These are phyloP conservation scores for Clarireedia paspali DNA, from an alignment of 2,329 filamentous ascomycete species.

Conservation along the genomic window DNA sequence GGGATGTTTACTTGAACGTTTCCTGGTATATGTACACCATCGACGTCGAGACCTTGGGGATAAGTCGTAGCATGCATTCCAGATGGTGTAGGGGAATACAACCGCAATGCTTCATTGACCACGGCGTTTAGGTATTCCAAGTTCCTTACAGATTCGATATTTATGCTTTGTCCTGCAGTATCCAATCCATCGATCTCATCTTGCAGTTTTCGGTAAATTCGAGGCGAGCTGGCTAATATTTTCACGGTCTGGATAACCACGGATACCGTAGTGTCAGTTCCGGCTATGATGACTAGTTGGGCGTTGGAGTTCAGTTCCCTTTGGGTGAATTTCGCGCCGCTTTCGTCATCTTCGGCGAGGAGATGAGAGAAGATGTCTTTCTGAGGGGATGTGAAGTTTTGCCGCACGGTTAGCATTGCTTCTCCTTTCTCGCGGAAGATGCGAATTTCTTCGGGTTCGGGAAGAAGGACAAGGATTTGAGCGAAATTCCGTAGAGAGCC, in stretches of 20 bases:
- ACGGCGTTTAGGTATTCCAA: constrained; percentile 13
- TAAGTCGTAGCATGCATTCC: constrained; percentile 11
- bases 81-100: constrained; percentile 12
- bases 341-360: constrained; percentile 5
- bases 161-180: background rate
- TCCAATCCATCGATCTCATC: constrained; percentile 10
- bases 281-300: constrained; percentile 13
- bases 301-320: constrained; percentile 14
- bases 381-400: constrained; percentile 8
- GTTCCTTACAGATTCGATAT: constrained; percentile 5
- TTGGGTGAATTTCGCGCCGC: constrained; percentile 9
- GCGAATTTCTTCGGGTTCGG: constrained; percentile 9
- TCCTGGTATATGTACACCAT: constrained; percentile 7
- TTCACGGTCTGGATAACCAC: constrained; percentile 6
- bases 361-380: constrained; percentile 16
- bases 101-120: constrained; percentile 12
- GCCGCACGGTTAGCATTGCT: constrained; percentile 9
- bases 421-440: constrained; percentile 9
- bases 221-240: constrained; percentile 2
- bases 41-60: constrained; percentile 9
- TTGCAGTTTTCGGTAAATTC: constrained; percentile 11
- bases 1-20: constrained; percentile 12
- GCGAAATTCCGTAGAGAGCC: constrained; percentile 9
- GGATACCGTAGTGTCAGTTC: constrained; percentile 10
- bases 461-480: constrained; percentile 10